Evolutionary conservation across 78 protist species (phyloP), one percentile per base, ranked within the genome.

Genomic region (Dictyostelium intermedium): DNA sequence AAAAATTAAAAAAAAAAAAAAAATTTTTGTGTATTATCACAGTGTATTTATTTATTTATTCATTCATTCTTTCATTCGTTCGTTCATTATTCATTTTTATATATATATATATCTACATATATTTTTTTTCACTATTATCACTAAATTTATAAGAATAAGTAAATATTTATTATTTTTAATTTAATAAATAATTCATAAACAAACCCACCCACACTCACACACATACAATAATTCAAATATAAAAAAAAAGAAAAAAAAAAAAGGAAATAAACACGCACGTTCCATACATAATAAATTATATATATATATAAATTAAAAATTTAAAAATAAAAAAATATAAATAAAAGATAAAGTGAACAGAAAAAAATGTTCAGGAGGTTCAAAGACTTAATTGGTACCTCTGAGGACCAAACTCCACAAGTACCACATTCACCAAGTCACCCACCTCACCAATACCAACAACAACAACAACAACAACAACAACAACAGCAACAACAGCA

Each of bases 331-430:
- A n/a, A 39, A 5, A 5, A 39, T 4, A 39, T 39, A 39, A 5
- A 39, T 39, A 39, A 39, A 39, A 39, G 2, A 39, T 39, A 39
- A 39, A 39, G 3, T 61, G 6, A 20, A 61, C 9, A 61, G 13
- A 56, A 35, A 43, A 78, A 35, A 3, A 89, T 89, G 93, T 80
- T 89, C 82, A 56, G 72, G 20, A 89, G 72, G 72, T 60, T 89
- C 53, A 89, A 80, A n/a, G 93, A 89, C 72, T 63, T 50, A 20
- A 32, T 20, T 23, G 41, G 61, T 5, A 23, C 47, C 20, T 20
- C 25, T 34, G 41, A 23, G 34, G 86, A 89, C 5, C 81, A 61
- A 53, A 45, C 69, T 3, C 85, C 69, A 18, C 85, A n/a, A 80
- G 86, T 35, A 61, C 93, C 41, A 27, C 80, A 78, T 18, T 80